A percentile compares a stretch with the other conserved stretches of the same genome.
phyloP scores from a whole-genome alignment of 495 filamentous ascomycete species.

The Xylaria scruposa region DNA sequence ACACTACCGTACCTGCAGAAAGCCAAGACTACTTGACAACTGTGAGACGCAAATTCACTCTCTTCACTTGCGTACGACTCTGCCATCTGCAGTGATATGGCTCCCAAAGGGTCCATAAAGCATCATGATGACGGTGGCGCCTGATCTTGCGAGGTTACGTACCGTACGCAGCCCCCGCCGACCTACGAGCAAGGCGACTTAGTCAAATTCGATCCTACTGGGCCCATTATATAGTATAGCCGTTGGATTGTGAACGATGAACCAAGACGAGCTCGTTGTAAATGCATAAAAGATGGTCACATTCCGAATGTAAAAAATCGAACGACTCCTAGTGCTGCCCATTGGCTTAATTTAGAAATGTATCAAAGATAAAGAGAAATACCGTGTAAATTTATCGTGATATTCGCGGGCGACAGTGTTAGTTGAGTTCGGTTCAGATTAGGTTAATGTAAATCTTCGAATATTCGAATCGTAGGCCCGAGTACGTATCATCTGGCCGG shows the following conservation, averaged over 20 bases:
- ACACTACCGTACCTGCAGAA: slow-evolving; percentile 57
- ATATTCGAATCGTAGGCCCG: not conserved
- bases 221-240: slow-evolving; percentile 41
- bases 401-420: no score
- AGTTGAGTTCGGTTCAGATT: no score
- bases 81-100: not conserved
- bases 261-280: not conserved
- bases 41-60: slow-evolving; percentile 58
- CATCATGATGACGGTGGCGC: slow-evolving; percentile 72
- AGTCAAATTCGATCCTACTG: slow-evolving; percentile 39
- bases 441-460: no score
- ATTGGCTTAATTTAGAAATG: no score
- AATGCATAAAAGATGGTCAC: not conserved
- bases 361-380: not conserved
- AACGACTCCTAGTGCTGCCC: no score
- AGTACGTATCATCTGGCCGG: not conserved
- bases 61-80: slow-evolving; percentile 56
- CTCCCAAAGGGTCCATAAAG: slow-evolving; percentile 41
- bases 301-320: no score
- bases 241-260: not conserved
- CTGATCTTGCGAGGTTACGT: slow-evolving; percentile 61
- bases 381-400: not conserved
- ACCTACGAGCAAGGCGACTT: not conserved
- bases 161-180: slow-evolving; percentile 23
- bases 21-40: slow-evolving; percentile 40